Percentiles rank a stretch among this genome's conserved stretches.
Evolutionary conservation across 2,329 filamentous ascomycete genomes (phyloP).

Genomic region (Penicillium sp.): DNA sequence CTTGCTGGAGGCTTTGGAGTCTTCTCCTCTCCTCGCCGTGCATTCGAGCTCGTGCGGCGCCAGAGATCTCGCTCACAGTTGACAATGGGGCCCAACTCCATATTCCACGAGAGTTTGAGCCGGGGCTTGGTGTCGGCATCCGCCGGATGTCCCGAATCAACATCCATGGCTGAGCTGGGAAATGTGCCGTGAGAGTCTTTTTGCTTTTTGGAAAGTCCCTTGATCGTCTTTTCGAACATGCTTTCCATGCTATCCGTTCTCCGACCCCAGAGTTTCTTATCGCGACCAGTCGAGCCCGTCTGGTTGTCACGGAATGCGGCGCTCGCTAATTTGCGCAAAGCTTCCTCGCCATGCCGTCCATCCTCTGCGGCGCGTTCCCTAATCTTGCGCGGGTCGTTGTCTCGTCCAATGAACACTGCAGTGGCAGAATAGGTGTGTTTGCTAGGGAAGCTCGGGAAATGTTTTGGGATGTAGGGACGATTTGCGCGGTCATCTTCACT

Average conservation of each 20-base stretch:
- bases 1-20: constrained; percentile 23
- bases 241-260: constrained; percentile 44
- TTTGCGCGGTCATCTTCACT: constrained; percentile 47
- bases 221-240: constrained; percentile 57
- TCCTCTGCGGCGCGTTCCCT: constrained; percentile 64
- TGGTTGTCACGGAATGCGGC: constrained; percentile 45
- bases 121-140: constrained; percentile 29
- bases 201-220: constrained; percentile 45
- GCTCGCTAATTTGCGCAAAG: constrained; percentile 59
- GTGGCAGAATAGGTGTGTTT: constrained; percentile 63
- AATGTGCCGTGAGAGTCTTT: constrained; percentile 28
- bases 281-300: constrained; percentile 39
- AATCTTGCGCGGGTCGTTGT: constrained; percentile 58
- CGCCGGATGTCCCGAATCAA: constrained; percentile 25
- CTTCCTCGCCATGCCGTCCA: constrained; percentile 63
- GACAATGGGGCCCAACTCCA: constrained; percentile 51
- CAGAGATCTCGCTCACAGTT: constrained; percentile 61
- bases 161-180: constrained; percentile 25
- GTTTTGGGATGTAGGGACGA: constrained; percentile 55
- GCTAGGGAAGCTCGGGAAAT: constrained; percentile 62
- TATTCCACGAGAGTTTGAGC: constrained; percentile 29
- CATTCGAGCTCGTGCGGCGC: constrained; percentile 46
- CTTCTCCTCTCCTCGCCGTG: constrained; percentile 37
- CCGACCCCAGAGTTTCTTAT: constrained; percentile 41
- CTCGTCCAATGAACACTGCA: constrained; percentile 56